A percentile compares a stretch with the other conserved stretches of the same genome.
Evolutionary conservation across 441 rosid genomes (phyloP).

Genomic region (Brassica hybrid): DNA sequence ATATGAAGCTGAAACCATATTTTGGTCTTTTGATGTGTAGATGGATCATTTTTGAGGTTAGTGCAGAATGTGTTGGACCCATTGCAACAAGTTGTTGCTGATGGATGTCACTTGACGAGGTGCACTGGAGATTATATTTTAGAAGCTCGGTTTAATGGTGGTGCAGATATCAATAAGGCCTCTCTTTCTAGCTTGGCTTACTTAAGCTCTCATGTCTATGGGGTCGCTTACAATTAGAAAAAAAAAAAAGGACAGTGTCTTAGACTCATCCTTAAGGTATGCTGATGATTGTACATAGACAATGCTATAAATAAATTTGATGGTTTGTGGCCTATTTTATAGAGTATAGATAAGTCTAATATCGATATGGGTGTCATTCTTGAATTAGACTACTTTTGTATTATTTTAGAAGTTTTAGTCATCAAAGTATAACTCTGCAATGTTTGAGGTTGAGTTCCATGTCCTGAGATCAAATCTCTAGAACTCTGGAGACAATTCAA

Average conservation of each 20-base stretch:
- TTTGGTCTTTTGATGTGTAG: constrained; percentile 44
- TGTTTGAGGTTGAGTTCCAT: neutral
- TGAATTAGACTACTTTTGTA: neutral
- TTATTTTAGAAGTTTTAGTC: constrained; percentile 5
- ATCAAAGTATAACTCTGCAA: constrained; percentile 2
- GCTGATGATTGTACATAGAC: constrained; percentile 11
- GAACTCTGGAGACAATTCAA: neutral
- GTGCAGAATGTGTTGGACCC: constrained; percentile 72
- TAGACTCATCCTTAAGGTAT: constrained; percentile 17
- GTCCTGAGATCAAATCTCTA: neutral
- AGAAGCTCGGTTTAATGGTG: constrained; percentile 65
- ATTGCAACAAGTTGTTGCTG: constrained; percentile 68
- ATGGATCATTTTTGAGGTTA: constrained; percentile 71
- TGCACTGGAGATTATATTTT: constrained; percentile 64
- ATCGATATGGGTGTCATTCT: constrained; percentile 6
- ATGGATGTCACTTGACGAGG: constrained; percentile 86
- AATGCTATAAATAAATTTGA: neutral
- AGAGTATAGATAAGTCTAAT: neutral
- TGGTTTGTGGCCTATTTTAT: neutral
- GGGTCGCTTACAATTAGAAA: constrained; percentile 62
- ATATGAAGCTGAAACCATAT: neutral
- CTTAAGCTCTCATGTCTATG: constrained; percentile 72
- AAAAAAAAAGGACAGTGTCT: neutral
- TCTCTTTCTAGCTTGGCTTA: constrained; percentile 54
- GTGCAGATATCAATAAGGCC: constrained; percentile 49